A percentile compares a stretch with the other conserved stretches of the same genome.
Conservation (phyloP, 768 basidiomycete genomes). For the Gloeophyllum trabeum region DNA sequence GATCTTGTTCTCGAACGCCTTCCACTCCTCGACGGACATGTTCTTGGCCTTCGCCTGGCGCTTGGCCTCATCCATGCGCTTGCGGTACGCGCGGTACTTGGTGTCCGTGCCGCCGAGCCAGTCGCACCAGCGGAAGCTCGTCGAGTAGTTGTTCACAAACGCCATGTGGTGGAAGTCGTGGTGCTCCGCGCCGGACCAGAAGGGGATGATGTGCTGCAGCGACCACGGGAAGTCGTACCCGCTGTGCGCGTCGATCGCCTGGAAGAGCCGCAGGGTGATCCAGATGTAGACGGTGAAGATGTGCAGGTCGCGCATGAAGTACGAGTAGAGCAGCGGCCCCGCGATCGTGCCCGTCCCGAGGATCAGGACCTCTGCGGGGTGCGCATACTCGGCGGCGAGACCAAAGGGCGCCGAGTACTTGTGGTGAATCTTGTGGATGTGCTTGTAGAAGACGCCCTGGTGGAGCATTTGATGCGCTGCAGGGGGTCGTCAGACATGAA, state of each 20-base stretch:
- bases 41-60: constrained; percentile 30
- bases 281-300: constrained; percentile 90
- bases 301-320: constrained; percentile 68
- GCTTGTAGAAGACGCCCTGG: constrained; percentile 72
- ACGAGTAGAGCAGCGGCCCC: constrained; percentile 82
- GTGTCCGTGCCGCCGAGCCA: constrained; percentile 80
- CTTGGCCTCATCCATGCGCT: constrained; percentile 52
- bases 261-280: constrained; percentile 91
- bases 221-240: constrained; percentile 99
- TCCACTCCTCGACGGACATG: constrained; percentile 32
- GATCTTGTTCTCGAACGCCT: constrained; percentile 47
- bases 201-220: constrained; percentile 80
- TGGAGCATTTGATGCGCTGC: constrained; percentile 86
- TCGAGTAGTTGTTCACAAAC: constrained; percentile 89
- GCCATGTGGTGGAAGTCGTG: constrained; percentile 99
- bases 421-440: constrained; percentile 97
- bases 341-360: constrained; percentile 86
- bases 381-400: constrained; percentile 95
- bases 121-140: constrained; percentile 93
- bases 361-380: constrained; percentile 93
- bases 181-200: constrained; percentile 97
- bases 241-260: constrained; percentile 94
- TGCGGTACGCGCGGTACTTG: constrained; percentile 79
- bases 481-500: constrained; percentile 1
- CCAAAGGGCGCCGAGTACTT: constrained; percentile 96